Base-by-base conservation (phyloP, 1,284 basidiomycete genomes). In the Marasmius fiardii region DNA sequence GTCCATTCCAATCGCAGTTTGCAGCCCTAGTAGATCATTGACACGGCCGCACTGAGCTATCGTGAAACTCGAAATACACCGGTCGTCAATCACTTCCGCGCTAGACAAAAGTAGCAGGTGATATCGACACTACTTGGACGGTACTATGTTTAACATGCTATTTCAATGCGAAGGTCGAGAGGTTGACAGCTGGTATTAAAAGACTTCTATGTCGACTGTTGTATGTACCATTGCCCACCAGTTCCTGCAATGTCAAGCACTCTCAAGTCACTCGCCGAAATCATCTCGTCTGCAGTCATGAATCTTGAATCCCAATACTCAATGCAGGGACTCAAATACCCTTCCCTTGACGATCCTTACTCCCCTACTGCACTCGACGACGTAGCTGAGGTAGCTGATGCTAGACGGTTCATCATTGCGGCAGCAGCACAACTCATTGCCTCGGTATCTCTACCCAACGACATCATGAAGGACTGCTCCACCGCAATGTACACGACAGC, bases 291-390 rank as follows among this genome's bases (percentile, higher is more conserved):
- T 24, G 59, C 61, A 14, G 63, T 65, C 1, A 43, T 64, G 35
- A 58, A 59, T 4, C 52, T 69, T 8, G 62, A 68, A 55, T 45
- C 58, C 14, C 58, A 60, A 0, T 65, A 67, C 43, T 37, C 64
- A 0, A 63, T 62, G 39, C 50, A 64, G 31, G 64, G 61, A 8
- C 43, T 60, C 14, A 53, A 53, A 1, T 57, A 60, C 23, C 67
- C 68, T 3, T 61, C 64, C 0, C 65, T 70, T 37, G 63, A 69
- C 31, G 63, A 66, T 2, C 62, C 65, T 1, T 65, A 63, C 59
- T 47, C 39, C 8, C 63, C 65, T 21, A 54, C 58, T 3, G 52
- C 59, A n/a, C 56, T 64, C 20, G 64, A 66, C 33, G 52, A 53
- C 26, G 61, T 64, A 54, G 51, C 58, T 18, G 50, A 50, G 2